Conservation (phyloP, 108 stramenopile genomes). For the Schizochytrium sp. region DNA sequence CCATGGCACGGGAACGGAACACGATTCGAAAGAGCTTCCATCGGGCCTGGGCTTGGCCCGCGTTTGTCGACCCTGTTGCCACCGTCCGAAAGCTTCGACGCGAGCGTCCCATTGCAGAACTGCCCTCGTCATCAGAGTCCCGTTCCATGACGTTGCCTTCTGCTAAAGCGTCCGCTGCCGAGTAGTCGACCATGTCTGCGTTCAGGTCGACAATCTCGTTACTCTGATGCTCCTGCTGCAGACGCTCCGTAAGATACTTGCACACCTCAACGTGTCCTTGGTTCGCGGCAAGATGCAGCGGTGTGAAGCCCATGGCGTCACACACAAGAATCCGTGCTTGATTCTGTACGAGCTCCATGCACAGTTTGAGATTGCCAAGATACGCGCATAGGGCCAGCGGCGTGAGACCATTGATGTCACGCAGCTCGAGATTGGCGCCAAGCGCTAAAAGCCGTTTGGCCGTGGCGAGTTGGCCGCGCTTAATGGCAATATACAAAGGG, state of each 20-base stretch:
- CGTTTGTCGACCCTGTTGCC: too few relatives aligned
- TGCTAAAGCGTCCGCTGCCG: not conserved
- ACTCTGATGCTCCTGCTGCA: not conserved
- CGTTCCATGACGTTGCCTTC: not conserved
- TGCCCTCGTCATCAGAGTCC: not conserved
- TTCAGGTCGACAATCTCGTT: not conserved
- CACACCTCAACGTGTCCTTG: not conserved
- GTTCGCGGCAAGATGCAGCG: not conserved
- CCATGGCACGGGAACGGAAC: not conserved
- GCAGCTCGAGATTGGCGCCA: not conserved
- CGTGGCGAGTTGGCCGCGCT: not conserved
- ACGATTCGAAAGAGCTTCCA: not conserved
- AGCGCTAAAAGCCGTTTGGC: not conserved
- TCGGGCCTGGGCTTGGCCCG: not conserved
- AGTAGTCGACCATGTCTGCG: not conserved
- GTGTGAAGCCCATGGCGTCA: slow-evolving; percentile 2
- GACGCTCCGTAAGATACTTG: not conserved
- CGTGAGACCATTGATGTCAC: not conserved
- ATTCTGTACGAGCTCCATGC: not conserved
- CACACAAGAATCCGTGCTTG: not conserved
- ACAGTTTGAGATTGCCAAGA: not conserved
- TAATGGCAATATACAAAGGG: not conserved
- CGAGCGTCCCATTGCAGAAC: too few relatives aligned
- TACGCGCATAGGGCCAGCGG: slow-evolving; percentile 2
- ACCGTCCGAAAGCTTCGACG: too few relatives aligned